Conservation (phyloP, 768 basidiomycete species). For the Antrodiella citrinella region DNA sequence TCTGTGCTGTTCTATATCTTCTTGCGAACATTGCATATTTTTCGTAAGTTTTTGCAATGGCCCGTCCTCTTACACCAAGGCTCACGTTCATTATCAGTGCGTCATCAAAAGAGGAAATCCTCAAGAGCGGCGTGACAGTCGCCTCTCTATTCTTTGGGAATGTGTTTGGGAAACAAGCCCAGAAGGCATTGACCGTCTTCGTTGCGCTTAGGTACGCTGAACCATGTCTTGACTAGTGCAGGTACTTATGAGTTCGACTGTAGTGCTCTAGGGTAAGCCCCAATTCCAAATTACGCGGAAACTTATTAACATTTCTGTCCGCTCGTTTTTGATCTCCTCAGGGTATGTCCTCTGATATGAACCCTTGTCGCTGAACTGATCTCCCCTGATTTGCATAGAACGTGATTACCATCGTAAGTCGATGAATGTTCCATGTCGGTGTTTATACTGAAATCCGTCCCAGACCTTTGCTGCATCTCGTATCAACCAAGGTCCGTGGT, state of each 20-base stretch:
- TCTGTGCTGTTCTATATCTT: constrained; percentile 45
- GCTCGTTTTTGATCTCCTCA: too few species aligned
- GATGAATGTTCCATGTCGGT: too few species aligned
- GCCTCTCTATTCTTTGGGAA: constrained; percentile 52
- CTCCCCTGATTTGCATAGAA: too few species aligned
- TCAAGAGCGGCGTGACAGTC: constrained; percentile 43
- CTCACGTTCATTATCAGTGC: constrained; percentile 19
- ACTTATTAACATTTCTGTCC: too few species aligned
- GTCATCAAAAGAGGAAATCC: constrained; percentile 40
- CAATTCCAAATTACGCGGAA: too few species aligned
- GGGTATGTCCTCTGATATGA: too few species aligned
- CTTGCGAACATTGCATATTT: constrained; percentile 55
- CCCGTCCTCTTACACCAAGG: background rate
- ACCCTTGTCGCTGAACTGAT: too few species aligned
- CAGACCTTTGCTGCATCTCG: constrained; percentile 44
- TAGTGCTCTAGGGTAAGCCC: constrained; percentile 22
- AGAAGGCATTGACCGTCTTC: constrained; percentile 48
- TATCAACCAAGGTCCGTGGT: constrained; percentile 42
- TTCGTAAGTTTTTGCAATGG: constrained; percentile 26
- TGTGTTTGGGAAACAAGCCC: constrained; percentile 45
- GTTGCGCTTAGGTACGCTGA: constrained; percentile 42
- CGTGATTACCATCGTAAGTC: constrained; percentile 18
- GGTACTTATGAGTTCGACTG: background rate
- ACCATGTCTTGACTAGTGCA: too few species aligned
- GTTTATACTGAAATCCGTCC: too few species aligned